A percentile compares a stretch with the other conserved stretches of the same genome.
phyloP scores from a whole-genome alignment of 768 basidiomycete genomes.

The Mycena amicta region DNA sequence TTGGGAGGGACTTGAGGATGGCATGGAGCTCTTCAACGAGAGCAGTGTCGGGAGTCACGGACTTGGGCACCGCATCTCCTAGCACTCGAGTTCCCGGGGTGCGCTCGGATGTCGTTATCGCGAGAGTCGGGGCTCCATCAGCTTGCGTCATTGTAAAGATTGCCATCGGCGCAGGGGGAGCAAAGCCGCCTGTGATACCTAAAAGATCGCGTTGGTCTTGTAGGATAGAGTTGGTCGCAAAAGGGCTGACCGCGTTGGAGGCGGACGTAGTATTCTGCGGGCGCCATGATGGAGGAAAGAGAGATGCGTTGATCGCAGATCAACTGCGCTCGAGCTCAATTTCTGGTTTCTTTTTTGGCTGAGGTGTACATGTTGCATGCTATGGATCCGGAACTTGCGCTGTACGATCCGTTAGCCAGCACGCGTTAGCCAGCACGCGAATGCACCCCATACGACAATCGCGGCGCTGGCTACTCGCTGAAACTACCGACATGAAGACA shows the following conservation, averaged over 20 bases:
- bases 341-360: no score
- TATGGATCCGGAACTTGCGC: no score
- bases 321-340: no score
- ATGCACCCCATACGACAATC: no score
- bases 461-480: no score
- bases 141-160: constrained; percentile 54
- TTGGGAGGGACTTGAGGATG: constrained; percentile 49
- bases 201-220: neutral
- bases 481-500: no score
- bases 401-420: no score
- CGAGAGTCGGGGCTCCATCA: constrained; percentile 37
- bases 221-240: neutral
- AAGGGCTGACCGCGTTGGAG: constrained; percentile 60
- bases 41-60: constrained; percentile 35
- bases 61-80: constrained; percentile 44
- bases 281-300: constrained; percentile 38
- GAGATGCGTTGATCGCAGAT: neutral
- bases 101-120: constrained; percentile 51
- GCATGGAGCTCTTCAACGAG: constrained; percentile 60
- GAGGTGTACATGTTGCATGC: no score
- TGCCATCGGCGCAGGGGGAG: constrained; percentile 62
- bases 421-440: no score
- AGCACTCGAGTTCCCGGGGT: constrained; percentile 48
- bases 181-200: constrained; percentile 82
- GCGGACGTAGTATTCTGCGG: constrained; percentile 54